Evolutionary conservation across 176 grass and related monocot genomes (phyloP), one percentile per base, ranked within the genome.

Genomic region (Eragrostis nindensis): DNA sequence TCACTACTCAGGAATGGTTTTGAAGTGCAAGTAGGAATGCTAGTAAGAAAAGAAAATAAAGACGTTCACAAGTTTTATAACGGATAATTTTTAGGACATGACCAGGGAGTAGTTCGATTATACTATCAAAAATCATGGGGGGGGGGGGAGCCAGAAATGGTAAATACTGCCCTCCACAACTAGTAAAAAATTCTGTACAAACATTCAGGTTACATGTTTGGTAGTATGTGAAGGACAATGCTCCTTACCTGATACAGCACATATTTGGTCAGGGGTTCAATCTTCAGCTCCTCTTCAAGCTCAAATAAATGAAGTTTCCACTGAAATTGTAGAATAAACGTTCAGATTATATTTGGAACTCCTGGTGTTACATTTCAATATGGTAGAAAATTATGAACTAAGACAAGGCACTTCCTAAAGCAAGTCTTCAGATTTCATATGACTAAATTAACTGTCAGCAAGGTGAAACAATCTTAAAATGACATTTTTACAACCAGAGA

Each of bases 281-380:
- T 84, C 87, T 93, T 93, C 75, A 95, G 59, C 86, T 99, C 96
- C 81, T 99, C 67, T 86, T 99, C 96, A 64, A 95, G 88, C 73
- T 99, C 96, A 86, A 95, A 99, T 49, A 99, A 77, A 99, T 99
- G 96, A 83, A 95, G 90, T 67, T 99, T 99, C 96, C 96, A 99
- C 96, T 99, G 90, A 48, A 65, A 56, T 66, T 54, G 44, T 10
- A 66, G 5, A 67, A 75, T 5, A 78, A 66, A 88, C 13, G 36
- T 18, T 67, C 52, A 82, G 22, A 2, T 49, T 54, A 80, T 71
- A 26, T 8, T 36, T 60, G 43, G 1, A 17, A 57, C 0, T 68
- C n/a, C 3, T 21, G 46, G 24, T 59, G 62, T 9, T 56, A 38
- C 42, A 84, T 2, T 74, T 70, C 10, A 43, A 68, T 68, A 69